Evolutionary conservation across 208 protist genomes (phyloP).

Genomic region (Leishmania lainsoni): DNA sequence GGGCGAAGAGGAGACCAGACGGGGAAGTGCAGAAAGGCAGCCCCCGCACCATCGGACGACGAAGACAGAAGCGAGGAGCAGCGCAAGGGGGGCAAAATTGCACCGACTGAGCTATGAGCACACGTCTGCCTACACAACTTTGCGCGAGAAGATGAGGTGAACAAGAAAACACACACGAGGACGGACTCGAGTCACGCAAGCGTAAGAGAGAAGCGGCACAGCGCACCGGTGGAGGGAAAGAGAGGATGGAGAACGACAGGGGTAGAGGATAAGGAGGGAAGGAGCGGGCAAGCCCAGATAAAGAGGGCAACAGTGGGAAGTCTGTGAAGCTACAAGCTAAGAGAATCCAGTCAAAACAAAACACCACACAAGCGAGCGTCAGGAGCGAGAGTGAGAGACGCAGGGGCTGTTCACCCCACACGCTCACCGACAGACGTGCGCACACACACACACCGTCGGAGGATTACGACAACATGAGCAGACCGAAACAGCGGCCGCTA

Average conservation of each 20-base stretch:
- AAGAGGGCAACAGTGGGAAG: not conserved
- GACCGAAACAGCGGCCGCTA: no score
- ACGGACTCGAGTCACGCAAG: not conserved
- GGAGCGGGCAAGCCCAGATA: not conserved
- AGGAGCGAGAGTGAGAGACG: not conserved
- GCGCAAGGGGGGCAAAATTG: not conserved
- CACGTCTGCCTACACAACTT: not conserved
- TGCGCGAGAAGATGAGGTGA: not conserved
- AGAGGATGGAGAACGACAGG: not conserved
- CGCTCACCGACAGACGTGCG: not conserved
- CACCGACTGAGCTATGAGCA: not conserved
- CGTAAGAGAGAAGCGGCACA: not conserved
- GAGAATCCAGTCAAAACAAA: not conserved
- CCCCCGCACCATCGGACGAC: no score
- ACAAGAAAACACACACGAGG: not conserved
- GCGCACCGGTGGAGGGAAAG: no score
- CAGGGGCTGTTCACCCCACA: not conserved
- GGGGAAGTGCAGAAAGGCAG: no score
- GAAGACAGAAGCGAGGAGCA: not conserved
- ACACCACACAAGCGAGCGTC: not conserved
- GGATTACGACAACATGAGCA: not conserved
- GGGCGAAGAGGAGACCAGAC: no score
- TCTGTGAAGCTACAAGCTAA: not conserved
- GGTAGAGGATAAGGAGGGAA: not conserved
- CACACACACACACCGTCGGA: not conserved